Evolutionary conservation across 257 asterid species (phyloP).

Genomic region (Capsicum pubescens): DNA sequence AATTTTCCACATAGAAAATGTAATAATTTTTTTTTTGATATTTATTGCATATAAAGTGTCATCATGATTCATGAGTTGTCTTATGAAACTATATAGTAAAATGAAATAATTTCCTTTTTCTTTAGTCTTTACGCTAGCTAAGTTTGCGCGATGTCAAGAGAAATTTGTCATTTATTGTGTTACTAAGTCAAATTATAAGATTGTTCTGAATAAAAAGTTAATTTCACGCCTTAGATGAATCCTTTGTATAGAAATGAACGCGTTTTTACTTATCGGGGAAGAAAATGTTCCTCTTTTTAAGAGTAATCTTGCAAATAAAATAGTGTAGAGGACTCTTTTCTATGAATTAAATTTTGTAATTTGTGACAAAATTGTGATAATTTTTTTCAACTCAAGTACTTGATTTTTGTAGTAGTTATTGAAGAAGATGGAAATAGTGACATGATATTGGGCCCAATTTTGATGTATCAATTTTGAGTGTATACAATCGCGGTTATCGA

Average conservation of each 20-base stretch:
- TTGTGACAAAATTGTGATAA: neutral
- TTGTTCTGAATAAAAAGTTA: neutral
- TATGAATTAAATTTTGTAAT: neutral
- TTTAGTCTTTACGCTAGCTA: neutral
- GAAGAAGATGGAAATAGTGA: neutral
- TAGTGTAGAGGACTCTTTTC: neutral
- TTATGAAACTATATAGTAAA: neutral
- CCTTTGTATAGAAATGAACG: neutral
- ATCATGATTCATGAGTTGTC: constrained; percentile 23
- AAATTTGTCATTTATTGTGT: neutral
- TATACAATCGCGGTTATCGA: too few species aligned
- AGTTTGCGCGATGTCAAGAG: neutral
- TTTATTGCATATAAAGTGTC: neutral
- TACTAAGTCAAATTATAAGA: neutral
- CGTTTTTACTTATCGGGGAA: neutral
- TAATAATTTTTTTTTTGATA: neutral
- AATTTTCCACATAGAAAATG: neutral
- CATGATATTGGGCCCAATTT: neutral
- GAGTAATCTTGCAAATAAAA: neutral
- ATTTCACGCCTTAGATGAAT: neutral
- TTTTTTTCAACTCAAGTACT: neutral
- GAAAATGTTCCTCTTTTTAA: neutral
- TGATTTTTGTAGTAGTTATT: neutral
- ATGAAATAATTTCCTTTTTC: neutral
- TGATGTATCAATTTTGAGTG: neutral